Base-by-base conservation (phyloP, 2,329 filamentous ascomycete genomes). In the Dryadomyces quercus-mongolicae region DNA sequence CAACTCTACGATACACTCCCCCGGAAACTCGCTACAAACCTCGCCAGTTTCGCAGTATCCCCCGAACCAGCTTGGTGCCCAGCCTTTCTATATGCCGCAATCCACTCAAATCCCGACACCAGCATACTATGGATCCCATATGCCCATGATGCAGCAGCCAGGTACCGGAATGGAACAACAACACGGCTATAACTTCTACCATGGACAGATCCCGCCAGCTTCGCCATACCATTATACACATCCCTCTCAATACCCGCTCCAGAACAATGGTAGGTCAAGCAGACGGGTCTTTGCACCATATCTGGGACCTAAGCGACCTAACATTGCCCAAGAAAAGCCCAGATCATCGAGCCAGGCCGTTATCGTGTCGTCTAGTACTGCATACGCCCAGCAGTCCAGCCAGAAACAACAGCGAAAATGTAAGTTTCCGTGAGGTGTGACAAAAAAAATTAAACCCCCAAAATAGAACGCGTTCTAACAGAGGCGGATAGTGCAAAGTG, bases 1-100 rank as follows among this genome's bases (percentile, higher is more conserved):
- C 38, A 44, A 36, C 12, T 22, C 36, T 18, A 18, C 55, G 1
- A 18, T 22, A 13, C 4, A 42, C 9, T 9, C 52, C 3, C n/a
- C 9, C 12, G 18, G 10, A 13, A 13, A 18, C 38, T 18, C 42
- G 9, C 16, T 47, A 21, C 51, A 49, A 36, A 7, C 18, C n/a
- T 18, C 54, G 12, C n/a, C 53, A 8, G 15, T 48, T 7, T 20
- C 53, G 4, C 54, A 45, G 12, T 53, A 49, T 25, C 10, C 45
- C 3, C 44, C 25, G n/a, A 43, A 1, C 21, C 25, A 46, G 38
- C 25, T 31, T 9, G 31, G 45, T 13, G 36, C 10, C 36, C 54
- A 45, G 46, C 16, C 51, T 5, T 53, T 40, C 34, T 55, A 55
- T 10, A 49, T 52, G n/a, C 16, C 46, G 3, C 54, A 49, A 12